Evolutionary conservation across 2,329 filamentous ascomycete species (phyloP).

Genomic region (Neofusicoccum ribis): DNA sequence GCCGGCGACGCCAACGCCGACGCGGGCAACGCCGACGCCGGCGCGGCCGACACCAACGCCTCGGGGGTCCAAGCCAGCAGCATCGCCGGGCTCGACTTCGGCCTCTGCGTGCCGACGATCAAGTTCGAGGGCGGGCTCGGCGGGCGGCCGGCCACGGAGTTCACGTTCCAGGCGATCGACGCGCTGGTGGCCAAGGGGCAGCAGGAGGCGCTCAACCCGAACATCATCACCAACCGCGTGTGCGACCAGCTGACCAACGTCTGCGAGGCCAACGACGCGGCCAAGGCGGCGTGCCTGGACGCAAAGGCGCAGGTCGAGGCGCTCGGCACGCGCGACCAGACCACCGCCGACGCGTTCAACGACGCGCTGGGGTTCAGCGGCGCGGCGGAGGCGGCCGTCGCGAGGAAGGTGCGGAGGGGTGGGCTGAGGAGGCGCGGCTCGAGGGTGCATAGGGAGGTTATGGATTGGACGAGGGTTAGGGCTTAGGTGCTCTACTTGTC

Average conservation of each 20-base stretch:
- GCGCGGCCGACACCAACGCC: constrained; percentile 17
- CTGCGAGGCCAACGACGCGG: constrained; percentile 63
- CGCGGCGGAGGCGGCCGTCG: not conserved
- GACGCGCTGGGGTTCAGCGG: constrained; percentile 37
- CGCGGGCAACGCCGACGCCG: constrained; percentile 15
- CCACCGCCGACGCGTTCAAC: constrained; percentile 45
- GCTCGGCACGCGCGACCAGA: constrained; percentile 41
- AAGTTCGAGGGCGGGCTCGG: constrained; percentile 58
- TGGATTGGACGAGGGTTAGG: not conserved
- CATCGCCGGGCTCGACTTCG: constrained; percentile 36
- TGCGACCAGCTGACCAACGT: constrained; percentile 69
- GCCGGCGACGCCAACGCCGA: constrained; percentile 21
- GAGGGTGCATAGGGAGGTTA: not conserved
- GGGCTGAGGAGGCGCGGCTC: not conserved
- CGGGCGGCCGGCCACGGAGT: constrained; percentile 57
- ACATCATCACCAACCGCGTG: constrained; percentile 73
- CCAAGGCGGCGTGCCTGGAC: constrained; percentile 53
- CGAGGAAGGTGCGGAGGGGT: not conserved
- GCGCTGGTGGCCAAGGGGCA: constrained; percentile 61
- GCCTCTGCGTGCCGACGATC: constrained; percentile 52
- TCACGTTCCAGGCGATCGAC: constrained; percentile 69
- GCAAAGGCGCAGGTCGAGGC: constrained; percentile 57
- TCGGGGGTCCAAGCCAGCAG: not conserved
- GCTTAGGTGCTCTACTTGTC: not conserved
- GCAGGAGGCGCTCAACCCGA: constrained; percentile 68